These are phyloP conservation scores for Chaetomium tenue DNA, from an alignment of 495 filamentous ascomycete genomes.

Conservation along the genomic window DNA sequence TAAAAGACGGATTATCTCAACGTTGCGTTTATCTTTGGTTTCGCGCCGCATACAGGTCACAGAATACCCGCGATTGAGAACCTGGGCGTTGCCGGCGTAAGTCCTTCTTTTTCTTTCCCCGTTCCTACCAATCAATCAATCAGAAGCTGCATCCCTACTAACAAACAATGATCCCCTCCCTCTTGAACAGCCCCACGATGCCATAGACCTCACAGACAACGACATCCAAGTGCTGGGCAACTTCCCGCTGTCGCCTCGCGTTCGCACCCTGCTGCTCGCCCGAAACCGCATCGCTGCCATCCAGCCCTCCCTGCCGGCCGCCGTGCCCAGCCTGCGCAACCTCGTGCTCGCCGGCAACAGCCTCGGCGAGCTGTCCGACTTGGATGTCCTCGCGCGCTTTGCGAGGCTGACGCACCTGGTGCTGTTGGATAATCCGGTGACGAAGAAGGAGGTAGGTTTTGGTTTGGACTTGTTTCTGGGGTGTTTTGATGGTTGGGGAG, in stretches of 20 bases:
- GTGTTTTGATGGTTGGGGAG: neutral
- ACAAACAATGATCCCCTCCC: too few species aligned
- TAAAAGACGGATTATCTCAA: conserved; percentile 21
- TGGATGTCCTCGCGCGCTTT: conserved; percentile 77
- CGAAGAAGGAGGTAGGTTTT: conserved; percentile 79
- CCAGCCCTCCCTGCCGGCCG: conserved; percentile 67
- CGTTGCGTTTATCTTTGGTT: conserved; percentile 16
- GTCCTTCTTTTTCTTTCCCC: conserved; percentile 33
- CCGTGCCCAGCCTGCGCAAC: conserved; percentile 73
- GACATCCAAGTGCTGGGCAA: conserved; percentile 85
- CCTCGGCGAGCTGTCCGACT: conserved; percentile 74
- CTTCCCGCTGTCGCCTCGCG: conserved; percentile 88
- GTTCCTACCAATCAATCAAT: too few species aligned
- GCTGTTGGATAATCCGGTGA: conserved; percentile 83
- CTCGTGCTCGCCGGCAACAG: conserved; percentile 77
- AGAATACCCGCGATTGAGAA: conserved; percentile 98
- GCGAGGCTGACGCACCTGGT: conserved; percentile 71
- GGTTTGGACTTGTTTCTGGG: neutral
- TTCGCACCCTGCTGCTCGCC: conserved; percentile 82
- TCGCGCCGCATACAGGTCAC: conserved; percentile 70
- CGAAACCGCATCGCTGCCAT: conserved; percentile 83
- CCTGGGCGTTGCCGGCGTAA: conserved; percentile 86
- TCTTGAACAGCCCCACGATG: conserved; percentile 66
- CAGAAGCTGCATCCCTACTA: too few species aligned
- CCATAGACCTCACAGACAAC: conserved; percentile 98